Evolutionary conservation across 208 protist species (phyloP).

Genomic region (Novymonas esmeraldas): DNA sequence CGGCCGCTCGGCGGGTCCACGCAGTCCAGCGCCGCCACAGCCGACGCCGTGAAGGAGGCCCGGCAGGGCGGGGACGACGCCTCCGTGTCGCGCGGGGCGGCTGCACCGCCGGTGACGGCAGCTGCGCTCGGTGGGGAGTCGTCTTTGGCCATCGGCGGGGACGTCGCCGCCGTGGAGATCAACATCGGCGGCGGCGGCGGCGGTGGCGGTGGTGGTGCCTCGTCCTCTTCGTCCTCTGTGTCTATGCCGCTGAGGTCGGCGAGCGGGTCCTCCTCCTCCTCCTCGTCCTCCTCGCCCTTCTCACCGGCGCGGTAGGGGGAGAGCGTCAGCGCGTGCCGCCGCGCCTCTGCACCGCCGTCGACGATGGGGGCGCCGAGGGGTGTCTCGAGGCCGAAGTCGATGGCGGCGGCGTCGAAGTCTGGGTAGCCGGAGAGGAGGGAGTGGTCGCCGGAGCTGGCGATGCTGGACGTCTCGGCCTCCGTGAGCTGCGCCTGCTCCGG

Average conservation of each 20-base stretch:
- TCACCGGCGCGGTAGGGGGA: slow-evolving; percentile 1
- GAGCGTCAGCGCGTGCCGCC: slow-evolving; percentile 14
- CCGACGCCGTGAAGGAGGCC: background rate
- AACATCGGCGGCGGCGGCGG: too few relatives aligned
- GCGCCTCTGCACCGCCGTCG: slow-evolving; percentile 23
- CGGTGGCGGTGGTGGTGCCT: background rate
- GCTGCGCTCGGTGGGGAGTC: background rate
- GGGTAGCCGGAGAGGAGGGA: slow-evolving; percentile 12
- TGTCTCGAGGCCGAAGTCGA: slow-evolving; percentile 58
- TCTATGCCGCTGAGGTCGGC: slow-evolving; percentile 27
- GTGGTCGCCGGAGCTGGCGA: slow-evolving; percentile 69
- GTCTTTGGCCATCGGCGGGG: background rate
- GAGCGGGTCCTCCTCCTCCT: slow-evolving; percentile 21
- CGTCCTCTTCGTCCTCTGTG: slow-evolving; percentile 17
- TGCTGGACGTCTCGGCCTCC: slow-evolving; percentile 68
- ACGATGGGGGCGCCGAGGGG: slow-evolving; percentile 9
- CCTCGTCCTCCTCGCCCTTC: slow-evolving; percentile 2
- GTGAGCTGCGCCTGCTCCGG: slow-evolving; percentile 65
- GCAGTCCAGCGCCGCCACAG: slow-evolving; percentile 2
- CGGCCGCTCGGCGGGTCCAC: slow-evolving; percentile 21
- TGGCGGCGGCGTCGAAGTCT: slow-evolving; percentile 37
- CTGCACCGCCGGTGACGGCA: background rate
- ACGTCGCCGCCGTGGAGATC: too few relatives aligned
- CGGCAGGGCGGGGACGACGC: background rate
- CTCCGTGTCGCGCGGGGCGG: slow-evolving; percentile 8